Percentiles rank a stretch among this genome's conserved stretches.
These are phyloP conservation scores for Pseudocercospora ulei DNA, from an alignment of 2,329 filamentous ascomycete genomes.

Conservation along the genomic window DNA sequence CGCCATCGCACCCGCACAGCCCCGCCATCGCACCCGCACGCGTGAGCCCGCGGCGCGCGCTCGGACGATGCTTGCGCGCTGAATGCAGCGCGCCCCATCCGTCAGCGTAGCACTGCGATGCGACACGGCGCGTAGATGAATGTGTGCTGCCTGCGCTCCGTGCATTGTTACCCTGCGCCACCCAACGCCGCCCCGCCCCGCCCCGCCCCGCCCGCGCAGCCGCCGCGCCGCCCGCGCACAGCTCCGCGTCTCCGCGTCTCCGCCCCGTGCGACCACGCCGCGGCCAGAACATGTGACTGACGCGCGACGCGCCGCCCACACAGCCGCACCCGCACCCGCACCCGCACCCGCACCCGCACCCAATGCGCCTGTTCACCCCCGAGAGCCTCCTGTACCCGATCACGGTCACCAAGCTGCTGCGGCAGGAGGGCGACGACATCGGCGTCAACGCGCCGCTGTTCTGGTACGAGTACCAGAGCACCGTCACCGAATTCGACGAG, in stretches of 20 bases:
- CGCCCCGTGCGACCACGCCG: slow-evolving; percentile 20
- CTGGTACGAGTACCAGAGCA: slow-evolving; percentile 77
- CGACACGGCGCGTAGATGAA: slow-evolving; percentile 21
- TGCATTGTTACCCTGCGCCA: slow-evolving; percentile 19
- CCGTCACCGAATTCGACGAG: slow-evolving; percentile 55
- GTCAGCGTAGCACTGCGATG: too few relatives aligned
- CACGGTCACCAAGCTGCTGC: slow-evolving; percentile 76
- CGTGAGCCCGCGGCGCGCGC: too few relatives aligned
- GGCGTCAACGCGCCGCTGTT: slow-evolving; percentile 68
- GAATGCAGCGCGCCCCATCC: slow-evolving; percentile 4
- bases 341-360: slow-evolving; percentile 11
- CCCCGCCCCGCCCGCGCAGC: background rate
- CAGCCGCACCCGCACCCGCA: slow-evolving; percentile 5
- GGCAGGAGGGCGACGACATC: slow-evolving; percentile 63
- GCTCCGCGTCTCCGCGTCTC: slow-evolving; percentile 2
- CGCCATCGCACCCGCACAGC: too few relatives aligned
- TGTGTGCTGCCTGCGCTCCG: slow-evolving; percentile 19
- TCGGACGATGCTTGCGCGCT: too few relatives aligned
- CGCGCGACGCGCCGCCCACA: background rate
- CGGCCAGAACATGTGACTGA: slow-evolving; percentile 25
- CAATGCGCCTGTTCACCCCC: slow-evolving; percentile 45
- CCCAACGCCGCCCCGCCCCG: slow-evolving; percentile 5
- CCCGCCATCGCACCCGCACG: too few relatives aligned
- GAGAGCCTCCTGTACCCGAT: slow-evolving; percentile 74
- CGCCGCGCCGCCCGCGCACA: slow-evolving; percentile 1